Evolutionary conservation across 345 rosid genomes (phyloP).

Genomic region (Dipteronia sinensis): DNA sequence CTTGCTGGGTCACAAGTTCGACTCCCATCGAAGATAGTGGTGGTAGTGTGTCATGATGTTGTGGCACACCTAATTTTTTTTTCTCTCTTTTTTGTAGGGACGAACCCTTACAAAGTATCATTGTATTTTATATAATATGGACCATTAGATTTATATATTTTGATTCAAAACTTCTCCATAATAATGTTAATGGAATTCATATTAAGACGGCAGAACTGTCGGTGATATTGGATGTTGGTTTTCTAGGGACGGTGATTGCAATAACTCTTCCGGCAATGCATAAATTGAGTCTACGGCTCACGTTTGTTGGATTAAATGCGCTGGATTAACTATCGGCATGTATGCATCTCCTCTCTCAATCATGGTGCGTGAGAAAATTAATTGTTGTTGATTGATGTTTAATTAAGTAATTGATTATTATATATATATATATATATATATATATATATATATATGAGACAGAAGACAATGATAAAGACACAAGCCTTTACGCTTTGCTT

Average conservation of each 20-base stretch:
- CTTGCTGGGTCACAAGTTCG: too few relatives aligned
- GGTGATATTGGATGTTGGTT: conserved; percentile 45
- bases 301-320: conserved; percentile 55
- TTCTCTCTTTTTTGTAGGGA: too few relatives aligned
- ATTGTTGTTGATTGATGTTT: not conserved
- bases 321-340: conserved; percentile 54
- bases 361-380: conserved; percentile 35
- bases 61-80: too few relatives aligned
- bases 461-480: conserved; percentile 35
- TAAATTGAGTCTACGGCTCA: conserved; percentile 30
- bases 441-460: too few relatives aligned
- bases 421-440: too few relatives aligned
- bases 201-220: conserved; percentile 42
- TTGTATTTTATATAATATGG: too few relatives aligned
- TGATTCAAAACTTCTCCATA: too few relatives aligned
- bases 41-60: too few relatives aligned
- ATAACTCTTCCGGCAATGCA: conserved; percentile 49
- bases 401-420: not conserved
- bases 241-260: conserved; percentile 46
- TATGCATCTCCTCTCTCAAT: conserved; percentile 55
- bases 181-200: conserved; percentile 25
- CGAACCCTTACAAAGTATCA: too few relatives aligned
- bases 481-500: conserved; percentile 29
- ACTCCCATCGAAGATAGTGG: too few relatives aligned
- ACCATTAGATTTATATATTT: too few relatives aligned